Evolutionary conservation across 1,139 yeast species (phyloP), one percentile per base, ranked within the genome.

Genomic region (Kodamaea suecica): DNA sequence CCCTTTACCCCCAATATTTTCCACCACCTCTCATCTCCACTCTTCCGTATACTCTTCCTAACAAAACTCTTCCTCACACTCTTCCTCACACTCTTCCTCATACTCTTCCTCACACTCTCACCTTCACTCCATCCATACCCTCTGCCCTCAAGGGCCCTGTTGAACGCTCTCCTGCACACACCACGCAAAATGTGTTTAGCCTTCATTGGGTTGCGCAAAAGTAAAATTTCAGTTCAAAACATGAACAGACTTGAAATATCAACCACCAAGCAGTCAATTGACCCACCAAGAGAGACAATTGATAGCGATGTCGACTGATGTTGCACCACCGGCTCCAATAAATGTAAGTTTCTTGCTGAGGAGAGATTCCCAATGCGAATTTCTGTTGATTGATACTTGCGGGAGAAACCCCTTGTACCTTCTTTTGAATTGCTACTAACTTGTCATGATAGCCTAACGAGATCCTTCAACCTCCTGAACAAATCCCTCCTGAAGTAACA

Each of bases 391-490:
- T 14, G 9, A 9, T 3, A 25, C 10, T 10, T 19, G n/a, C n/a
- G n/a, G n/a, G n/a, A n/a, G n/a, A n/a, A n/a, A n/a, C n/a, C n/a
- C n/a, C n/a, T n/a, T n/a, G 24, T 3, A 8, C 16, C 23, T 16
- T 10, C n/a, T n/a, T 5, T 13, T 5, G 28, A 10, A 12, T n/a
- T 25, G 10, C 28, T 24, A 29, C 23, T 38, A 42, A 19, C 21
- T 19, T 6, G 9, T 9, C 6, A 19, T 19, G 6, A 16, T 25
- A 47, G 50, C 49, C 50, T n/a, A 36, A 38, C 19, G 50, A 47
- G 35, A 36, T 45, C 15, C 32, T 47, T 23, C 36, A 34, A 21
- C 49, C 49, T 9, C 48, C 50, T 4, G 44, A 42, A 24, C 50
- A 47, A 30, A 37, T 45, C 17, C 24, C 37, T 19, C 41, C 39